A percentile compares a stretch with the other conserved stretches of the same genome.
These are phyloP conservation scores for Macaranga tanarius DNA, from an alignment of 441 rosid species.

Conservation along the genomic window DNA sequence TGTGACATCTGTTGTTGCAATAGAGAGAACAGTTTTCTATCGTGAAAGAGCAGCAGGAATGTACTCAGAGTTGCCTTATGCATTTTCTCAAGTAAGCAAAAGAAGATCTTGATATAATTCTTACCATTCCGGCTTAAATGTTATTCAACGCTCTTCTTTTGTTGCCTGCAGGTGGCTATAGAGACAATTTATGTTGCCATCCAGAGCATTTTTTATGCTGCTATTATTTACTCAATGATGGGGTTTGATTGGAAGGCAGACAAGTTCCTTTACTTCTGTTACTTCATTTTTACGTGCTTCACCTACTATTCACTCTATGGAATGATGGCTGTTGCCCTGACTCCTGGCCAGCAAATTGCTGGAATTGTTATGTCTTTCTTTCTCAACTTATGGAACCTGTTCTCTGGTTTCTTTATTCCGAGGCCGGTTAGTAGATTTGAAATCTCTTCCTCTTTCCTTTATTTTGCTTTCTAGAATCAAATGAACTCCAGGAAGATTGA, in stretches of 20 bases:
- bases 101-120: not conserved
- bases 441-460: not conserved
- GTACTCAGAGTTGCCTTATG: conserved; percentile 67
- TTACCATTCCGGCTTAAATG: not conserved
- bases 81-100: conserved; percentile 53
- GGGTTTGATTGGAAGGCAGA: conserved; percentile 38
- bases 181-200: conserved; percentile 49
- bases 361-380: conserved; percentile 56
- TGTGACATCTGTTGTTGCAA: conserved; percentile 55
- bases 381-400: conserved; percentile 65
- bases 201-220: conserved; percentile 42
- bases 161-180: conserved; percentile 40
- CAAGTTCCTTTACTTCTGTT: conserved; percentile 54
- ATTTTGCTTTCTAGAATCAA: not conserved
- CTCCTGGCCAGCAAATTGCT: conserved; percentile 61
- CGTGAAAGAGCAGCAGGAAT: conserved; percentile 87
- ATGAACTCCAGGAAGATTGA: not conserved
- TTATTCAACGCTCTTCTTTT: not conserved
- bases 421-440: conserved; percentile 36
- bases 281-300: conserved; percentile 58
- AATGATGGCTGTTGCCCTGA: conserved; percentile 67
- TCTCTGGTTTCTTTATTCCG: conserved; percentile 57
- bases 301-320: conserved; percentile 56
- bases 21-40: conserved; percentile 83
- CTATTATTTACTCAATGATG: conserved; percentile 52